Base-by-base conservation (phyloP, 495 filamentous ascomycete species). In the Podospora appendiculata region DNA sequence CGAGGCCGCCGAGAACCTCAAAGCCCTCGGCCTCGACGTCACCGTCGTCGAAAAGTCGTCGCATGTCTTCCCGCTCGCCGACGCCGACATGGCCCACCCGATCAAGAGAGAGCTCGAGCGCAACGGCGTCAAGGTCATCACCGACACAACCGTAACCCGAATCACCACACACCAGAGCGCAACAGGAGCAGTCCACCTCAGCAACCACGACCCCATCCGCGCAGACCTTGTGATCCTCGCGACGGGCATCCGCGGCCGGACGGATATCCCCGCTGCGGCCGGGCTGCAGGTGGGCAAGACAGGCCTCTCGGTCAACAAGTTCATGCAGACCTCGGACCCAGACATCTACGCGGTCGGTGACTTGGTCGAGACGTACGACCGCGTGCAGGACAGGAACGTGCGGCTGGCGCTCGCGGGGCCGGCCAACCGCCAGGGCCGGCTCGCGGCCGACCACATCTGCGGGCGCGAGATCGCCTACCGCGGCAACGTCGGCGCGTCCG, bases 331-430 rank as follows among this genome's bases (percentile, higher is more conserved):
- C 0, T 58, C 56, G 10, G 64, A 69, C 41, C 58, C 61, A 40
- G 56, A 67, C 44, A 65, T 69, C 50, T 69, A 67, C 55, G 62
- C 62, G 8, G 64, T 65, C 7, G 66, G 66, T 3, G 66, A 69
- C 52, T 67, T 69, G 66, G 60, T 62, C 17, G 61, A 66, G 51
- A 61, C 66, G 9, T 35, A 52, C 11, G 46, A 69, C 42, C 25
- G 46, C 13, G 52, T 69, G 25, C 33, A 48, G 3, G 45, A 49
- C 12, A 7, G n/a, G 32, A 32, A 39, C 32, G 18, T 43, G 10
- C 41, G 56, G 17, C 17, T 60, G 5, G 62, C 66, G 10, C 59
- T 67, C 9, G 66, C 64, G n/a, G 66, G 66, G 3, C 66, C 64
- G 32, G 66, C 64, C 11, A 69, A 67, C 40, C 48, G 64, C 3